Evolutionary conservation across 1,284 basidiomycete genomes (phyloP), one percentile per base, ranked within the genome.

Genomic region (Cutaneotrichosporon curvatum): DNA sequence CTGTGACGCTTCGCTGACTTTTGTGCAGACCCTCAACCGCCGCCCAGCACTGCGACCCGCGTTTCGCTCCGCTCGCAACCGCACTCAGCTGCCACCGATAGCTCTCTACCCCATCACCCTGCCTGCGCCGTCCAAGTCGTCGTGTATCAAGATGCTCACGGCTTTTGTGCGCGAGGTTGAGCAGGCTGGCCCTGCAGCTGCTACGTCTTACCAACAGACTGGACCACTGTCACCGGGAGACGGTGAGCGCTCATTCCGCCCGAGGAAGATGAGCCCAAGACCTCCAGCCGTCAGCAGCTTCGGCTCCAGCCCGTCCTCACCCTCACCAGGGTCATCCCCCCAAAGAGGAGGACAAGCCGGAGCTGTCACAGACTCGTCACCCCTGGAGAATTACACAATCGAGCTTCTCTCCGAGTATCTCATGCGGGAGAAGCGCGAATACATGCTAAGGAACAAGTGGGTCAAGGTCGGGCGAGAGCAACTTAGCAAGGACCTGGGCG

Each of bases 361-460:
- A 22, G n/a, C 32, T 2, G 43, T 47, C 4, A 18, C 51, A 2
- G 62, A 62, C 36, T 37, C 55, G 0, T 55, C 60, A 8, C 59
- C 62, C 2, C 33, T 65, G 10, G 60, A 62, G n/a, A 59, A 49
- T 30, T 72, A 63, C 45, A 55, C 66, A 0, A 49, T 67, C 22
- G 70, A 72, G 48, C 53, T 72, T 16, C 36, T 70, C 10, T 68
- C 65, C 4, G 70, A 72, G 47, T 72, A 51, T 33, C 40, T 68
- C 18, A 62, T 62, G 1, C 55, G 69, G 20, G 70, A 72, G 49
- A 72, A 70, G 55, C 59, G 70, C 28, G 70, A 72, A 28, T 61
- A 67, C 47, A 72, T 71, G 62, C 46, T 64, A n/a, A 67, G 65
- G 38, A 57, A 56, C 40, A 69, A 67, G 52, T 72, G 69, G 68